Conservation (phyloP, 2,329 filamentous ascomycete genomes). For the Scedosporium minutisporum region DNA sequence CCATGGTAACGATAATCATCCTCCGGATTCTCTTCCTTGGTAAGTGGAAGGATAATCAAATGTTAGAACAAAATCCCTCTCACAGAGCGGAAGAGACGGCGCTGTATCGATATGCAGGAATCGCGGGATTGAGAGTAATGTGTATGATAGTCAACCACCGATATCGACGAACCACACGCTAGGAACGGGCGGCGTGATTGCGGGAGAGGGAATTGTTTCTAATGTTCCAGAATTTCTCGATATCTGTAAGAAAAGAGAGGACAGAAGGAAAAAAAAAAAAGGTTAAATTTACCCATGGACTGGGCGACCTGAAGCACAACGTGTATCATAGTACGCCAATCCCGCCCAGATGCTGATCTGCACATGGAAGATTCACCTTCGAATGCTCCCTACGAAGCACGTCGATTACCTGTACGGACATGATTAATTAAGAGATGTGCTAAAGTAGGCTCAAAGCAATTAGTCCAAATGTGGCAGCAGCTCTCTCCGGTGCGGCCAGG, state of each 20-base stretch:
- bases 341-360: background rate
- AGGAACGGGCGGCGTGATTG: background rate
- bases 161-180: background rate
- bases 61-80: background rate
- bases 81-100: background rate
- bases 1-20: background rate
- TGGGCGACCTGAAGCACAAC: slow-evolving; percentile 1
- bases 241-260: background rate
- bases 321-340: slow-evolving; percentile 1
- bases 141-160: background rate
- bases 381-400: too few species aligned
- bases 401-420: too few species aligned
- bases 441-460: background rate
- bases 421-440: too few species aligned
- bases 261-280: background rate
- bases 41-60: background rate
- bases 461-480: background rate
- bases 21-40: background rate
- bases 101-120: background rate
- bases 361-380: background rate
- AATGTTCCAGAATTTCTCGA: background rate
- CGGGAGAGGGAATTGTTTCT: background rate
- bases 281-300: background rate
- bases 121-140: background rate
- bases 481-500: background rate